Evolutionary conservation across 2,329 filamentous ascomycete genomes (phyloP).

Genomic region (Saccharata proteae): DNA sequence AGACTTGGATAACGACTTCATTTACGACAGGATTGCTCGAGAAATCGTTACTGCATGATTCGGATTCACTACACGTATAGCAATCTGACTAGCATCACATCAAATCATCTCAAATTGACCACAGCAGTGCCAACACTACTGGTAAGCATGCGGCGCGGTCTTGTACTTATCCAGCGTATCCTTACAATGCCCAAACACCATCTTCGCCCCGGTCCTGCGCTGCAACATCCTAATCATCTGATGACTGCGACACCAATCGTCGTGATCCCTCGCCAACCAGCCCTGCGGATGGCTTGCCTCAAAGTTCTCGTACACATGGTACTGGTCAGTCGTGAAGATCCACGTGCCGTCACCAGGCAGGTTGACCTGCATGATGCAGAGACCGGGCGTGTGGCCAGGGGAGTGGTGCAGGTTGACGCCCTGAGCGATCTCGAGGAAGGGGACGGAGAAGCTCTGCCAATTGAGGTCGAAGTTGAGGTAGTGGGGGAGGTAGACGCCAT

Average conservation of each 20-base stretch:
- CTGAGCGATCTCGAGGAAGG: conserved; percentile 20
- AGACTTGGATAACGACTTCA: no score
- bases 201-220: conserved; percentile 16
- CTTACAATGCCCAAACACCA: conserved; percentile 20
- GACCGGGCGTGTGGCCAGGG: conserved; percentile 25
- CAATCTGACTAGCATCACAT: no score
- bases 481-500: conserved; percentile 22
- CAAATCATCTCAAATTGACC: no score
- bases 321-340: conserved; percentile 27
- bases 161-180: conserved; percentile 16
- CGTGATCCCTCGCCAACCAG: conserved; percentile 26
- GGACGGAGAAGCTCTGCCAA: conserved; percentile 23
- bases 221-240: conserved; percentile 19
- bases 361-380: conserved; percentile 26
- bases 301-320: conserved; percentile 26
- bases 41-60: no score
- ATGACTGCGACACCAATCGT: conserved; percentile 21
- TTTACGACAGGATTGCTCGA: no score
- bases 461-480: conserved; percentile 25
- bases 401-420: conserved; percentile 23
- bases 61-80: no score
- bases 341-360: conserved; percentile 21
- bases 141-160: conserved; percentile 17
- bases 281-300: conserved; percentile 23
- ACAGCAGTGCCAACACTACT: no score